These are phyloP conservation scores for Singerocomus inundabilis DNA, from an alignment of 1,284 basidiomycete genomes.

Conservation along the genomic window DNA sequence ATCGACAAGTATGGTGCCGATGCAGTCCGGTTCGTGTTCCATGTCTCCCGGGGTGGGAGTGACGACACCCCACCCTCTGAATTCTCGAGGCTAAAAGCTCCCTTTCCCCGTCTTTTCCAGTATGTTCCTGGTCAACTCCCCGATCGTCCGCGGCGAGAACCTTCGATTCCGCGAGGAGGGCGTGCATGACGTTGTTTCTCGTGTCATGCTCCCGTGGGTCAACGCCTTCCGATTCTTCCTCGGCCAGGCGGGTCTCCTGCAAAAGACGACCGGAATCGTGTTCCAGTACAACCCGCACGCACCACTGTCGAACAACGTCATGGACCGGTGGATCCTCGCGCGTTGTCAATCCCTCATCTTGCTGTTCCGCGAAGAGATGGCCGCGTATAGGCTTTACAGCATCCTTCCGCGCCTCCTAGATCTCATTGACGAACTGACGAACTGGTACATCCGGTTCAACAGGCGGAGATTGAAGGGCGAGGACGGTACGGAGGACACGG, in stretches of 20 bases:
- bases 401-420: slow-evolving; percentile 93
- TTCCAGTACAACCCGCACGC: slow-evolving; percentile 91
- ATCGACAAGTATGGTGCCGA: slow-evolving; percentile 95
- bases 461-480: slow-evolving; percentile 95
- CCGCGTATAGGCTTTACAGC: slow-evolving; percentile 96
- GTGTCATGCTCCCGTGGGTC: slow-evolving; percentile 97
- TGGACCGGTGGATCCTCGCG: slow-evolving; percentile 98
- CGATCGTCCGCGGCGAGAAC: slow-evolving; percentile 97
- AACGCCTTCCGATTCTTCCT: slow-evolving; percentile 99
- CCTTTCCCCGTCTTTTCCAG: slow-evolving; percentile 40
- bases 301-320: slow-evolving; percentile 87
- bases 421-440: slow-evolving; percentile 95
- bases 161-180: slow-evolving; percentile 98
- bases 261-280: slow-evolving; percentile 77
- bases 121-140: slow-evolving; percentile 99
- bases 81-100: neutral
- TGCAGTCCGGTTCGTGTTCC: slow-evolving; percentile 70
- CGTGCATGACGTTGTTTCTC: slow-evolving; percentile 93
- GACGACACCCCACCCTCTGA: neutral
- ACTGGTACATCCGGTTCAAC: slow-evolving; percentile 99
- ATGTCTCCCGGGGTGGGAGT: neutral
- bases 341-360: slow-evolving; percentile 95
- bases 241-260: slow-evolving; percentile 87
- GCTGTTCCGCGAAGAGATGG: slow-evolving; percentile 93
- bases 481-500: slow-evolving; percentile 87